Conservation (phyloP, 306 rosid species). For the Canavalia gladiata region DNA sequence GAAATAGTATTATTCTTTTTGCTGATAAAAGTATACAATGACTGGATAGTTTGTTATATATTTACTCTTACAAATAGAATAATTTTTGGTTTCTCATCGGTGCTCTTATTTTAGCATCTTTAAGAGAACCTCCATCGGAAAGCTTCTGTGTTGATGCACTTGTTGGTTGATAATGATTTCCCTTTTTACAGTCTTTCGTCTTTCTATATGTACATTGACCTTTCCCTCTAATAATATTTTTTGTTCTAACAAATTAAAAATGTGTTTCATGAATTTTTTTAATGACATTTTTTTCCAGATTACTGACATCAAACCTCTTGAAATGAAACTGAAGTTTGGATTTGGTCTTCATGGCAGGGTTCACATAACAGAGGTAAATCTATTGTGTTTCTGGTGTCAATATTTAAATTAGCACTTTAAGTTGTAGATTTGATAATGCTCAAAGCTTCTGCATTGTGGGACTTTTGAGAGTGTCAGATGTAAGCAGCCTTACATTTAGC, state of each 20-base stretch:
- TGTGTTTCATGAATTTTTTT: slow-evolving; percentile 33
- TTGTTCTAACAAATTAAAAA: neutral
- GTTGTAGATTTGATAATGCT: slow-evolving; percentile 22
- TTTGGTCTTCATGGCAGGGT: slow-evolving; percentile 76
- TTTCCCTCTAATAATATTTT: neutral
- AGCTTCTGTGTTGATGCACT: neutral
- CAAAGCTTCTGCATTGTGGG: neutral
- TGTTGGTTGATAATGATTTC: neutral
- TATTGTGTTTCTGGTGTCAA: slow-evolving; percentile 9
- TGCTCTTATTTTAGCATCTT: neutral
- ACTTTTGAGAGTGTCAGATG: slow-evolving; percentile 15
- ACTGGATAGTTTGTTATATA: neutral
- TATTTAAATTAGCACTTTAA: slow-evolving; percentile 27
- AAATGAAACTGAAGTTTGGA: slow-evolving; percentile 88
- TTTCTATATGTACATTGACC: slow-evolving; percentile 7
- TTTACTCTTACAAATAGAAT: neutral
- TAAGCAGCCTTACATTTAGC: neutral
- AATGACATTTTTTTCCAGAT: slow-evolving; percentile 60
- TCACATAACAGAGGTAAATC: slow-evolving; percentile 85
- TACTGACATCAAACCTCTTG: slow-evolving; percentile 82
- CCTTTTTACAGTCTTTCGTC: slow-evolving; percentile 2
- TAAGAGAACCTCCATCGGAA: too few species aligned
- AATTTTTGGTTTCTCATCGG: neutral
- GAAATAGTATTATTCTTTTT: neutral
- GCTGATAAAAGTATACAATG: slow-evolving; percentile 15